Evolutionary conservation across 305 asterid genomes (phyloP), one percentile per base, ranked within the genome.

Genomic region (Ilex paraguariensis): DNA sequence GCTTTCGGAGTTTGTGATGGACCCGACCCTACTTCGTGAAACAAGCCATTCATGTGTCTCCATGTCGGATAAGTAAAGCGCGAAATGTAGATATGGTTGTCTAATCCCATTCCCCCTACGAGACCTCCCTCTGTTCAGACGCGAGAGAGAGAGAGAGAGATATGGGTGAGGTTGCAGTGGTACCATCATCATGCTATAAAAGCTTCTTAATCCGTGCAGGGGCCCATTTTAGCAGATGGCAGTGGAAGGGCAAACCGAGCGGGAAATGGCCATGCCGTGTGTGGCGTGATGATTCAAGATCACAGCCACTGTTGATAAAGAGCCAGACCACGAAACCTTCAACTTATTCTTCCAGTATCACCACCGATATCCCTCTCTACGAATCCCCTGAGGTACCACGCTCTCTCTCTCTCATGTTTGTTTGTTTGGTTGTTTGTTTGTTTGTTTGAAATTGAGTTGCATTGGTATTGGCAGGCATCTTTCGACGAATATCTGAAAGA

Each of bases 401-500:
- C 44, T 28, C 42, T 12, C 15, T 56, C 42, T 32, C 13, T 28
- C n/a, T 30, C 3, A 21, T 7, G 42, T 31, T 28, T 56, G 13
- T 56, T 50, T 62, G 50, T 1, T 30, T n/a, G n/a, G n/a, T n/a
- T n/a, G n/a, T n/a, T n/a, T n/a, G n/a, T n/a, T n/a, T n/a, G n/a
- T n/a, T n/a, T n/a, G 45, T 30, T 3, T 36, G 56, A 16, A 13
- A 55, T 57, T 55, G 51, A 30, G 17, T 11, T 50, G 54, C 6
- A 49, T 50, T 16, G 64, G 57, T 46, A 57, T 45, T 50, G 44
- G 58, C 79, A 90, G 97, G 99, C 95, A 76, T 76, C 87, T 0
- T 90, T 93, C 60, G 99, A 93, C 81, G 71, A 82, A 75, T 93
- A 93, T 75, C 66, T 93, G 74, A 95, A 90, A 68, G 82, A 93